Conservation (phyloP, 805 yeast species). For the Kodamaea jinghongensis region DNA sequence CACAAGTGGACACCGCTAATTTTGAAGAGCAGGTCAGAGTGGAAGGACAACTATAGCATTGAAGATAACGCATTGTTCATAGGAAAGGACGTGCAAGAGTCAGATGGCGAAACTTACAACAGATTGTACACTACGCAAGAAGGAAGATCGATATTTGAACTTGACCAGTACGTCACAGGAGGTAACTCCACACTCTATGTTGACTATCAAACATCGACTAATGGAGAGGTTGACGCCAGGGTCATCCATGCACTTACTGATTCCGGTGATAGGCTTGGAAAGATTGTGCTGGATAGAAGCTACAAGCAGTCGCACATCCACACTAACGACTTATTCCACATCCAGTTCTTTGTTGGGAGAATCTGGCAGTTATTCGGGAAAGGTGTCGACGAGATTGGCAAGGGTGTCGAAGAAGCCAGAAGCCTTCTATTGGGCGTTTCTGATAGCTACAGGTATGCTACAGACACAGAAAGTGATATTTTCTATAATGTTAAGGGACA, state of each 20-base stretch:
- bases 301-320: background rate
- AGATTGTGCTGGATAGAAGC: background rate
- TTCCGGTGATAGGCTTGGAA: background rate
- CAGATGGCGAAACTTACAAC: background rate
- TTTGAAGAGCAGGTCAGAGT: background rate
- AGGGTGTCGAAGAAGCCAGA: background rate
- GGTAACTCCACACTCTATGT: background rate
- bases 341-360: background rate
- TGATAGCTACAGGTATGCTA: background rate
- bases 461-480: too few species aligned
- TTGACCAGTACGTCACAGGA: slow-evolving; percentile 1
- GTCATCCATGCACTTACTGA: background rate
- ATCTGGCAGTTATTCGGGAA: background rate
- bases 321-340: background rate
- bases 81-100: background rate
- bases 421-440: background rate
- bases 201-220: background rate
- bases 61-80: slow-evolving; percentile 2
- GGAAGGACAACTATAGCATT: background rate
- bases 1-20: too few species aligned
- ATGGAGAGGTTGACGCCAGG: background rate
- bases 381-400: background rate
- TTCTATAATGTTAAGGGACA: too few species aligned
- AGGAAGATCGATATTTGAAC: background rate
- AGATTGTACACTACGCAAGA: background rate